Evolutionary conservation across 768 basidiomycete genomes (phyloP), one percentile per base, ranked within the genome.

Genomic region (Mycena alexandri): DNA sequence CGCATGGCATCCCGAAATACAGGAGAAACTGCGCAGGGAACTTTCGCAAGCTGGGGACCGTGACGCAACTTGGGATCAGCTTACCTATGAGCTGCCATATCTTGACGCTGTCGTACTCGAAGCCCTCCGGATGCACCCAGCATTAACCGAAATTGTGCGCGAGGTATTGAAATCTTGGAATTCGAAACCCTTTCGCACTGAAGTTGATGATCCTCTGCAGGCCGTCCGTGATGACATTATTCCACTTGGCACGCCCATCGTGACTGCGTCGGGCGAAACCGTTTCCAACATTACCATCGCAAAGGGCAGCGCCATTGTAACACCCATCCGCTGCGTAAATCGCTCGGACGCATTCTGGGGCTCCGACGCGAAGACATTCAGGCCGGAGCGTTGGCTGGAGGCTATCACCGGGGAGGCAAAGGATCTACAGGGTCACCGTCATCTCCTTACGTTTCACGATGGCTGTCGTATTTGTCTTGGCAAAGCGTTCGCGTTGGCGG

Each of bases 381-480:
- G 75, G 7, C 85, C 84, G 1, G 78, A 80, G 47, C 79, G 85
- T 3, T 86, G 85, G 85, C 66, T 83, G 11, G 72, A 79, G 6
- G 70, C 74, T 9, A 68, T 67, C 47, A 64, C 70, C 33, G 36
- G 33, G 2, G 58, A 66, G 3, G 81, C 79, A 9, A 74, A 79
- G 36, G 77, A 78, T 34, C 70, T 82, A 44, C 79, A 79, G 42
- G 79, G 81, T 2, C 77, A 80, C 38, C 73, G 76, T 19, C 84
- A 85, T 43, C 60, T 85, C 2, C 75, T 83, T 61, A 81, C 81
- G 5, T 87, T 85, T 69, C 72, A 79, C 0, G 85, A 86, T 46
- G 86, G 85, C 1, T 78, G 79, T 6, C 74, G 83, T 38, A 77
- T 74, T 17, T 86, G 85, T 68, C 74, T 85, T 16, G 85, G 85